Evolutionary conservation across 2,329 filamentous ascomycete genomes (phyloP), one percentile per base, ranked within the genome.

Genomic region (Cladobotryum mycophilum): DNA sequence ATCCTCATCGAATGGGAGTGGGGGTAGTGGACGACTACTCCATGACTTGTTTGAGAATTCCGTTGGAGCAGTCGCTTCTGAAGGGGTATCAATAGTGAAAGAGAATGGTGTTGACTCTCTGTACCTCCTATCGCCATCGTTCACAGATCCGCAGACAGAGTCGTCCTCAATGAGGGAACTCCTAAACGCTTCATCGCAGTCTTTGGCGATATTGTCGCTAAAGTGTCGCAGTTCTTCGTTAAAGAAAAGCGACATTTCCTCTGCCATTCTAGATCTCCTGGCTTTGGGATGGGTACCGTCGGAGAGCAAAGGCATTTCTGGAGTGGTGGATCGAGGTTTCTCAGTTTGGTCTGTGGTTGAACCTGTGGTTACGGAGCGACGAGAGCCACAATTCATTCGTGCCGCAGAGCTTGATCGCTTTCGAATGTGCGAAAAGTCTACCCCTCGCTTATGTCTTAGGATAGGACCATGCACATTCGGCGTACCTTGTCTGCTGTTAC

Each of bases 181-280:
- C 62, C 89, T 91, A 72, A 97, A 96, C 1, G 91, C 91, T 61
- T 93, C 88, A 62, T 97, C 91, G 62, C 91, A 95, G 52, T 93
- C 88, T 67, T 89, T 89, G 45, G 89, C 89, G 54, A 96, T 84
- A 60, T 89, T 89, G 60, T 81, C 82, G 59, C 89, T 95, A 51
- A 95, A 86, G 59, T 92, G 85, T 6, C 89, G 79, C 48, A 93
- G 80, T 64, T 96, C 91, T 52, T 90, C 89, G 58, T 81, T 84
- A 59, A 77, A 68, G 38, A 71, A 59, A 45, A 66, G 53, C n/a
- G 68, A 67, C 41, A 60, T 63, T 56, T 61, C 30, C 56, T 55
- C 61, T 14, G 30, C 15, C 3, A 46, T 51, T 13, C 51, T 60
- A 7, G 53, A 59, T 8, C 58, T 59, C 18, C 55, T 52, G 34